Evolutionary conservation across 2,329 filamentous ascomycete species (phyloP), one percentile per base, ranked within the genome.

Genomic region (Alternaria atra): DNA sequence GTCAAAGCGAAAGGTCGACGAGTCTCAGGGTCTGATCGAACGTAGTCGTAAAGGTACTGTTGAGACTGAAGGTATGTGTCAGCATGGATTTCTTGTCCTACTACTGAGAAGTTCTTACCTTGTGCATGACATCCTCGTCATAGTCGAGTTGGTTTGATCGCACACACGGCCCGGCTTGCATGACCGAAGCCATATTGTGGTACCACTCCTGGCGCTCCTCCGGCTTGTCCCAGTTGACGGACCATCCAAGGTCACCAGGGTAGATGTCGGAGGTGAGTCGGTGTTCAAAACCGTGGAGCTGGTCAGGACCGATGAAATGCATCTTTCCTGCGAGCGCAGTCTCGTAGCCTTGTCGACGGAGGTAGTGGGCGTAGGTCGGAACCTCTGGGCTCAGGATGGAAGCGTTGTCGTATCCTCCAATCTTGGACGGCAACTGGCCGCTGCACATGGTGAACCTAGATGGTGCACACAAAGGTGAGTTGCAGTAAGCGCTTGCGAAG

Each of bases 391-490:
- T 85, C 71, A 97, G 90, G 68, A 93, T 91, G 34, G 91, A 89
- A 44, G 93, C 94, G 75, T 97, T 97, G 82, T 97, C 94, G 79
- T 91, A 97, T 9, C 93, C 92, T 40, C 90, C 91, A 72, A 97
- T 97, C 84, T 92, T 94, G 80, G 93, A 94, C 40, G 94, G 94
- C 59, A 97, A 85, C 74, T 94, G 91, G 43, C 94, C 94, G 10
- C 92, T 94, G 79, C 97, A 94, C 90, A 97, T 92, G 78, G 92
- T 93, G 88, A 97, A 97, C 71, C 94, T 90, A 13, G 93, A 97
- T 2, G 94, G 94, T 1, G 93, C 94, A 79, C 94, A 97, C 39
- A 97, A 88, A 6, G 94, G 94, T 10, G 93, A 94, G 63, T 94
- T 94, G 83, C 93, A 97, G 84, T 97, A 97, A 20, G 94, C 94